phyloP scores from a whole-genome alignment of 805 yeast species.

The Ogataea ramenticola region DNA sequence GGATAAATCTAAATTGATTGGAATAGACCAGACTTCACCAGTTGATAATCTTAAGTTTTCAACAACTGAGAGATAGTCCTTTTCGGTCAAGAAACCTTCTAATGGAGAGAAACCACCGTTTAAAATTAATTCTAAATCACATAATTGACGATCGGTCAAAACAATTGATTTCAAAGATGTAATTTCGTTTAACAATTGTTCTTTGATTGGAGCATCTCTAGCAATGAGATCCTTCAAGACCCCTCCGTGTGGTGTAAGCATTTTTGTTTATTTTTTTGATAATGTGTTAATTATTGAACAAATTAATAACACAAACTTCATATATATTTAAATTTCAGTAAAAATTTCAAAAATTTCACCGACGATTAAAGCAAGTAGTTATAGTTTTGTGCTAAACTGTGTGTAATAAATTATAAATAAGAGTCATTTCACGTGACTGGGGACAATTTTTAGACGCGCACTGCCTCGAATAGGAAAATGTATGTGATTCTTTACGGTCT shows the following conservation, averaged over 20 bases:
- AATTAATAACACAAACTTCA: too few species aligned
- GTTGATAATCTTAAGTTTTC: constrained; percentile 59
- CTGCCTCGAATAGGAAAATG: neutral
- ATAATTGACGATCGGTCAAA: constrained; percentile 81
- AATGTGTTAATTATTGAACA: neutral
- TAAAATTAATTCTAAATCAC: constrained; percentile 86
- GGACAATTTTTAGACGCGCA: neutral
- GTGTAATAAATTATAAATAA: neutral
- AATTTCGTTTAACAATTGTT: constrained; percentile 52
- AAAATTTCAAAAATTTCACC: constrained; percentile 2
- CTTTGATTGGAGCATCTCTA: constrained; percentile 64
- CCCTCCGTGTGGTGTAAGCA: constrained; percentile 93
- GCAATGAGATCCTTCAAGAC: constrained; percentile 74
- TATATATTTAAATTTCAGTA: neutral
- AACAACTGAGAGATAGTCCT: constrained; percentile 64
- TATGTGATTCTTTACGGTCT: too few species aligned
- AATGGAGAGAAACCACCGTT: constrained; percentile 93
- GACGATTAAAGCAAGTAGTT: neutral
- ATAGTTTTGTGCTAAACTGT: neutral
- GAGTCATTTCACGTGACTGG: neutral
- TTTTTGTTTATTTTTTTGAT: constrained; percentile 14
- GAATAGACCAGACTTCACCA: constrained; percentile 87
- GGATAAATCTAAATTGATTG: constrained; percentile 79
- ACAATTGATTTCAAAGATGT: constrained; percentile 37
- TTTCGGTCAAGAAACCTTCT: constrained; percentile 57